Evolutionary conservation across 1,284 basidiomycete species (phyloP).

Genomic region (Trichosporon sp.): DNA sequence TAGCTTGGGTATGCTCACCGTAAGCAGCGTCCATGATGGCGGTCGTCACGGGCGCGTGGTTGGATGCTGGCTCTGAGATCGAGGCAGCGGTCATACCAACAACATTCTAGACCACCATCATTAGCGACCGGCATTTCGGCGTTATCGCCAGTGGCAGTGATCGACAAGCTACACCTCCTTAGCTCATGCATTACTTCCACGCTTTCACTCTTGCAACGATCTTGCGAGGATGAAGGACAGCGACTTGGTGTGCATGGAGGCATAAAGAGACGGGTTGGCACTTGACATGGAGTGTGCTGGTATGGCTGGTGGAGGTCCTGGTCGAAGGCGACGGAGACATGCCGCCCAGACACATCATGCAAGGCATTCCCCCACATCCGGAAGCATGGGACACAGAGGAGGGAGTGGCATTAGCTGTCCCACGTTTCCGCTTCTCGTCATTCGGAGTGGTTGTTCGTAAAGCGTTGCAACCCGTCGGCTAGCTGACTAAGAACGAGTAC

Average conservation of each 20-base stretch:
- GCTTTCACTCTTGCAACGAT: no score
- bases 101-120: constrained; percentile 12
- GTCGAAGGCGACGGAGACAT: no score
- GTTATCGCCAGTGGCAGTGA: constrained; percentile 10
- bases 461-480: not conserved
- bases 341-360: no score
- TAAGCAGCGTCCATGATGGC: constrained; percentile 42
- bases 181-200: not conserved
- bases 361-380: no score
- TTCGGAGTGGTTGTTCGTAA: not conserved
- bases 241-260: no score
- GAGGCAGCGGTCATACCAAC: not conserved
- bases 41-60: not conserved
- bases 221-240: no score
- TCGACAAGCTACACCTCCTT: not conserved
- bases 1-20: constrained; percentile 30
- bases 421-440: not conserved
- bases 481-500: not conserved
- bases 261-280: no score
- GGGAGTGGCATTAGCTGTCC: no score
- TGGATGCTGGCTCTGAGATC: constrained; percentile 14
- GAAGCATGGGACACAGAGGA: no score
- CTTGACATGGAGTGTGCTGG: not conserved
- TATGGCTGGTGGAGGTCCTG: not conserved
- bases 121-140: constrained; percentile 13